Evolutionary conservation across 2,329 filamentous ascomycete genomes (phyloP).

Genomic region (Aspergillus niger): DNA sequence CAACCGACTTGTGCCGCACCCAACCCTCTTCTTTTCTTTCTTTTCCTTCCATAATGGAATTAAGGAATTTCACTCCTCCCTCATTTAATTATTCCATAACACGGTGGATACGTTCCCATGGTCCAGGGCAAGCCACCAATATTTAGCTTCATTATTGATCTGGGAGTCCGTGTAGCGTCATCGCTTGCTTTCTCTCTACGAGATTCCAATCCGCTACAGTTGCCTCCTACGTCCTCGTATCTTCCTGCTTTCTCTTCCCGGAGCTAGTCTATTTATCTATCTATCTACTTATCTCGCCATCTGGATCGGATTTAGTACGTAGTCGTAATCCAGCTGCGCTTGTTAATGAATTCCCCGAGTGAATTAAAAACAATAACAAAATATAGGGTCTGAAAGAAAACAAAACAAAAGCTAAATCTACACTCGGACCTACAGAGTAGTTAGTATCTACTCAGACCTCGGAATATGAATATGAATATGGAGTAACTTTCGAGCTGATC

Average conservation of each 20-base stretch:
- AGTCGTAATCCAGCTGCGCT: too few relatives aligned
- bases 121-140: constrained; percentile 4
- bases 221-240: not conserved
- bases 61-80: not conserved
- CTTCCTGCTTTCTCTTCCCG: too few relatives aligned
- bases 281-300: too few relatives aligned
- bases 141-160: constrained; percentile 9
- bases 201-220: not conserved
- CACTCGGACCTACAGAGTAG: too few relatives aligned
- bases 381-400: too few relatives aligned
- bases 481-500: not conserved
- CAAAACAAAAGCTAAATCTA: too few relatives aligned
- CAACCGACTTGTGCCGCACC: constrained; percentile 5
- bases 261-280: too few relatives aligned
- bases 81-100: constrained; percentile 8
- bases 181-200: not conserved
- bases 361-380: too few relatives aligned
- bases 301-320: too few relatives aligned
- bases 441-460: too few relatives aligned
- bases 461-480: too few relatives aligned
- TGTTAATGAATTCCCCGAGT: too few relatives aligned
- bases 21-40: not conserved
- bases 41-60: not conserved
- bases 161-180: constrained; percentile 1
- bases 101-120: constrained; percentile 7